Base-by-base conservation (phyloP, 768 basidiomycete species). In the Hygrocybe punicea region DNA sequence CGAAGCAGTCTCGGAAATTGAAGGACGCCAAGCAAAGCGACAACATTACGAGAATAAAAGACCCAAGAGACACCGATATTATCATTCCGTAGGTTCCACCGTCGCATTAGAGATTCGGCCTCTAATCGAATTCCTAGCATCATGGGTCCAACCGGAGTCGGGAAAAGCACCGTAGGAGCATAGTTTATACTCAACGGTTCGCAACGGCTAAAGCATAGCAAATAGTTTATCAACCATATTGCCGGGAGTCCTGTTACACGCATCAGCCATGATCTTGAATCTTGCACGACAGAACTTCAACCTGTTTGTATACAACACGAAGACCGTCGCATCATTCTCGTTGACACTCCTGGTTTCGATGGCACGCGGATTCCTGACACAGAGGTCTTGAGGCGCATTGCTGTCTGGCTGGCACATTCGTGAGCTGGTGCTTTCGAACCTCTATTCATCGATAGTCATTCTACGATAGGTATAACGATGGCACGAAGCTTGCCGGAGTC, bases 171-270 rank as follows among this genome's bases (percentile, higher is more conserved):
- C 7, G 65, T 64, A 47, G 14, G 55, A 45, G 8, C 37, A 40
- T 21, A 16, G 8, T 37, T 57, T 29, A 4, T 29, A 29, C 8
- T n/a, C 3, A 7, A 11, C 34, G n/a, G n/a, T n/a, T n/a, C n/a
- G n/a, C 47, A 23, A 25, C 16, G 7, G 17, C 13, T 4, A 34
- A 21, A 16, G 3, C 21, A 51, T 46, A n/a, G n/a, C n/a, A n/a
- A 45, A 19, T 35, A 76, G 74, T 74, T 76, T 60, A 71, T 76
- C 65, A 76, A 76, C 61, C 50, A 60, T 6, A 68, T 71, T 19
- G 66, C 72, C n/a, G 73, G 70, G 0, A 13, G 23, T 4, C 67
- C 67, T 2, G 36, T 47, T 45, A 65, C 71, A 36, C 62, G 68
- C 42, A 68, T 70, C 40, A 69, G 74, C 13, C 61, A 68, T 24